Evolutionary conservation across 345 rosid species (phyloP).

Genomic region (thale cress (Arabidopsis thaliana)): TAIR10.1 NC_003076.8:22204001-22204500

Average conservation of each 20-base stretch:
- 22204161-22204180: slow-evolving; percentile 69
- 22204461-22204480: neutral
- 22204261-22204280: slow-evolving; percentile 56
- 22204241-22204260: slow-evolving; percentile 73
- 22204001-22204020: slow-evolving; percentile 77
- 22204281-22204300: neutral
- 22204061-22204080: slow-evolving; percentile 50
- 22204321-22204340: neutral
- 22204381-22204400: too few relatives aligned
- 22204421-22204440: neutral
- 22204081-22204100: slow-evolving; percentile 81
- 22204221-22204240: slow-evolving; percentile 78
- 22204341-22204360: too few relatives aligned
- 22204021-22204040: slow-evolving; percentile 61
- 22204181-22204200: slow-evolving; percentile 59
- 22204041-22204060: slow-evolving; percentile 55
- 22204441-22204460: neutral
- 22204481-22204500: neutral
- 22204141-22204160: slow-evolving; percentile 95
- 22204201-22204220: slow-evolving; percentile 69
- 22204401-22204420: neutral
- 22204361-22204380: too few relatives aligned
- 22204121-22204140: slow-evolving; percentile 92
- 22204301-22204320: neutral
- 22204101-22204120: slow-evolving; percentile 80